Percentiles rank a stretch among this genome's conserved stretches.
phyloP scores from a whole-genome alignment of 2,329 filamentous ascomycete genomes.

The Colletotrichum sansevieriae region DNA sequence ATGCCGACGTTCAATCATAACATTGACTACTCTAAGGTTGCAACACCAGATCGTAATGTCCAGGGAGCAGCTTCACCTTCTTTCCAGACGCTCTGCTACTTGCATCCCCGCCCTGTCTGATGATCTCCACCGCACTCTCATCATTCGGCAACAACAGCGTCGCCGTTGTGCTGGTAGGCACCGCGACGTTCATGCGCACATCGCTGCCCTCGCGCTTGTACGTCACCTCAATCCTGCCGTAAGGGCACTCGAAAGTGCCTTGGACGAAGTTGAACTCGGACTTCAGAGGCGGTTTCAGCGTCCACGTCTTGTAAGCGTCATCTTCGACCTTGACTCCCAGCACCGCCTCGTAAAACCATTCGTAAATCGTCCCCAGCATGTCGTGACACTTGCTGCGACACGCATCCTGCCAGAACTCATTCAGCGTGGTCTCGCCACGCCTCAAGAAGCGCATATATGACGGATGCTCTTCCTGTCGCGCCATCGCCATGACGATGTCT shows the following conservation, averaged over 20 bases:
- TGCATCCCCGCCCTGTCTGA: conserved; percentile 11
- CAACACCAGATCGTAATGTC: conserved; percentile 40
- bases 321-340: conserved; percentile 53
- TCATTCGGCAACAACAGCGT: conserved; percentile 43
- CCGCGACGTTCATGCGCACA: conserved; percentile 41
- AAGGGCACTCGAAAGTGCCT: conserved; percentile 55
- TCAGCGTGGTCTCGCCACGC: conserved; percentile 57
- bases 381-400: conserved; percentile 61
- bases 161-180: conserved; percentile 43
- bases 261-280: conserved; percentile 55
- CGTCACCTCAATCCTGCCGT: conserved; percentile 49
- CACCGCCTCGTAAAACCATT: conserved; percentile 60
- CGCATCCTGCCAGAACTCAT: conserved; percentile 59
- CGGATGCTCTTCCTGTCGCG: conserved; percentile 60
- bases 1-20: too few relatives aligned
- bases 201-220: conserved; percentile 43
- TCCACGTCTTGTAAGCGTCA: conserved; percentile 56
- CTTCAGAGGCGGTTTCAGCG: conserved; percentile 53
- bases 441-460: conserved; percentile 62
- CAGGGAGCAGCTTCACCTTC: conserved; percentile 41
- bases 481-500: conserved; percentile 58
- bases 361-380: conserved; percentile 62
- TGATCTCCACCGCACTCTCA: conserved; percentile 39
- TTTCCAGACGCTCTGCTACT: conserved; percentile 30
- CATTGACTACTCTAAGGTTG: not conserved